Evolutionary conservation across 2,329 filamentous ascomycete species (phyloP), one percentile per base, ranked within the genome.

Genomic region (Colletotrichum destructivum): DNA sequence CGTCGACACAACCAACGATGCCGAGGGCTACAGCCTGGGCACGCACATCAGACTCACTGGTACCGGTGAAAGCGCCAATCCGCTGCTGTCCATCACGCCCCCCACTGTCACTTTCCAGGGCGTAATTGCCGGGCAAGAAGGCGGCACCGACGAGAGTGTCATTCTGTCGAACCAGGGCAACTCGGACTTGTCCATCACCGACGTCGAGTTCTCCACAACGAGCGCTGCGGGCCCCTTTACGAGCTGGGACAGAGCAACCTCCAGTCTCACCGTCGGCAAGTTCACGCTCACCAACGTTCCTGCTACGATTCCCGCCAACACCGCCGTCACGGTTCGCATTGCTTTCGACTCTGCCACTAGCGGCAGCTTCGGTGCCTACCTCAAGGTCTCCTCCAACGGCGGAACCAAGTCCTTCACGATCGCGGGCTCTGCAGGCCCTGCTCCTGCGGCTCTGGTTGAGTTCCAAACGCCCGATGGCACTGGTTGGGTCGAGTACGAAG

Each of bases 381-480:
- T 89, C 62, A 82, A 80, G 21, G 81, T 89, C 4, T 75, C 77
- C 16, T 86, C 88, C 0, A 80, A 82, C 62, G 88, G 88, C 12
- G 89, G 89, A 0, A 85, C 79, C 55, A 81, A 82, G 16, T 81
- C 84, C 0, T 79, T 90, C 13, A 83, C 84, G 38, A 80, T 90
- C 16, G 79, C 86, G 0, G 88, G 82, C 16, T 82, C 84, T 1
- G 84, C 88, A 9, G 88, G 87, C 0, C 83, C 84, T 2, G 78
- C 84, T 0, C 86, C 89, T 0, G 79, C 79, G 0, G 87, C 87
- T 0, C 76, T 88, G 1, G 77, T 91, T 4, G 86, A 90, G 75
- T 90, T 90, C 76, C 85, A 90, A 75, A 86, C 82, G 0, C 76
- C 81, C 0, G 87, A 90, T 75, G 87, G 84, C 2, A 78, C 76